Evolutionary conservation across 495 filamentous ascomycete genomes (phyloP).

Genomic region (Talaromyces wortmannii): DNA sequence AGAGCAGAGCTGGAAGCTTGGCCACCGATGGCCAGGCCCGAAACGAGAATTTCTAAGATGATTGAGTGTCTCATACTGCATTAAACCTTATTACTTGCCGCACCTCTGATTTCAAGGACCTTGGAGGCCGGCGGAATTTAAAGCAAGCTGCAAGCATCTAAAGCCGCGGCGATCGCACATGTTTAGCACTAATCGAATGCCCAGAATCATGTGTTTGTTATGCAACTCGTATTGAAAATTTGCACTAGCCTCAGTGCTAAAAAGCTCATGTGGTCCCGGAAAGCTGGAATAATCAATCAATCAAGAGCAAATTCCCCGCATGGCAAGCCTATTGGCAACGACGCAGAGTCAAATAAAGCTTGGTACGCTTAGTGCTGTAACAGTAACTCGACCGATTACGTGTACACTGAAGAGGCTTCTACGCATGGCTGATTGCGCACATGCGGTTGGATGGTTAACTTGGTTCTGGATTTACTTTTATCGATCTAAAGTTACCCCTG

Average conservation of each 20-base stretch:
- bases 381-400: background rate
- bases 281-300: background rate
- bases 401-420: background rate
- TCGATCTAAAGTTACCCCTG: too few species aligned
- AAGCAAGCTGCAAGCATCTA: too few species aligned
- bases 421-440: background rate
- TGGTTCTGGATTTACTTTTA: too few species aligned
- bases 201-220: too few species aligned
- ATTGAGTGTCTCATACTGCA: background rate
- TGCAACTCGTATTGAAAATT: too few species aligned
- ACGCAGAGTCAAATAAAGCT: background rate
- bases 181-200: too few species aligned
- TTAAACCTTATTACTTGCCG: too few species aligned
- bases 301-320: background rate
- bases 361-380: background rate
- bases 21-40: background rate
- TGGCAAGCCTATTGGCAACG: background rate
- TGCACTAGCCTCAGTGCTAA: too few species aligned
- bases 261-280: background rate
- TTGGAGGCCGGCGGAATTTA: too few species aligned
- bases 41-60: background rate
- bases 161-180: too few species aligned
- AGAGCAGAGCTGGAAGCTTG: background rate
- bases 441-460: background rate
- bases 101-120: too few species aligned